Base-by-base conservation (phyloP, 768 basidiomycete species). In the Amanita molliuscula region DNA sequence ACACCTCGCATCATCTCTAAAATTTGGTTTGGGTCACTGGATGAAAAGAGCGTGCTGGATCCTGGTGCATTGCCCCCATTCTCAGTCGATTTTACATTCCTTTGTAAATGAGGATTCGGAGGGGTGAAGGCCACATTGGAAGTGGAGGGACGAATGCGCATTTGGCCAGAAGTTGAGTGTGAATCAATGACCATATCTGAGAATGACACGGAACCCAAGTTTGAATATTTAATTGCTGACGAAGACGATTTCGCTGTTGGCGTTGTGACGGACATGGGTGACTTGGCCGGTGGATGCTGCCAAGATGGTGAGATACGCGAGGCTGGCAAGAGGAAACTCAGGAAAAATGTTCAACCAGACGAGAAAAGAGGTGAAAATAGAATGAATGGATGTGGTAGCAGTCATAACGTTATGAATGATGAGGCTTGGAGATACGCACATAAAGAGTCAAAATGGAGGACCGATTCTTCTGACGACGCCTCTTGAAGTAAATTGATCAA, bases 1-100 rank as follows among this genome's bases (percentile, higher is more conserved):
- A 49, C 48, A 6, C 48, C 48, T 5, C 48, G 40, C 48, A 49
- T 49, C 37, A 49, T 29, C 38, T 49, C 48, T 3, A 49, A 26
- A 26, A 49, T 49, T 16, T 31, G 18, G 36, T 15, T 42, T 20
- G 48, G 48, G n/a, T 49, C 40, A 4, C 40, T 6, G 2, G 37
- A 20, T 16, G 18, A 42, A 41, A 49, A 49, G 13, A 40, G 48
- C 18, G 38, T 34, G 29, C 11, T 11, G 9, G 26, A n/a, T 4
- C 6, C 31, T 16, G 8, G 5, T 11, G 43, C 4, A n/a, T 21
- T 28, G 26, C n/a, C 21, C 11, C 11, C 33, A 8, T 33, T 33
- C 10, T 26, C 16, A 31, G 1, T 20, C 9, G 21, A 11, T 11
- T 33, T 35, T 20, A 21, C 28, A 11, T 31, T 31, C 28, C 11